Evolutionary conservation across 1,284 basidiomycete species (phyloP).

Genomic region (Austroboletus novae-zelandiae): DNA sequence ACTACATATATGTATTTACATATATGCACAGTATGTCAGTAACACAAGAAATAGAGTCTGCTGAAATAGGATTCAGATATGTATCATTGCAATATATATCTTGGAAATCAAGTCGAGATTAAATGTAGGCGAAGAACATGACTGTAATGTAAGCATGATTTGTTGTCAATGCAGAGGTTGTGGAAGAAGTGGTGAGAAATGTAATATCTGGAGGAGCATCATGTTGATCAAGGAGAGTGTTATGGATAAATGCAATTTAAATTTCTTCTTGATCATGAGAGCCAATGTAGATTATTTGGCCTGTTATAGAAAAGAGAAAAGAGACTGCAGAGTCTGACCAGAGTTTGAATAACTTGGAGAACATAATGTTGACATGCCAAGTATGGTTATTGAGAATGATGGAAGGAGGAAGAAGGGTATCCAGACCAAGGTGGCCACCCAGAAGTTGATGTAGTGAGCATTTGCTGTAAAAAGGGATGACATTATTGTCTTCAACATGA

Average conservation of each 20-base stretch:
- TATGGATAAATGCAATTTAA: slow-evolving; percentile 7
- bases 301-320: neutral
- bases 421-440: neutral
- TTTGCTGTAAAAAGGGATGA: neutral
- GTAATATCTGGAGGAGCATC: neutral
- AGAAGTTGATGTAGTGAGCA: neutral
- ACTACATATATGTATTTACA: neutral
- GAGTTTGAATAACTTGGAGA: neutral
- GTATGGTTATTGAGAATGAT: neutral
- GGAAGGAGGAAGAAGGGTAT: neutral
- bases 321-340: neutral
- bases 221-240: neutral
- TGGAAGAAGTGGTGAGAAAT: neutral
- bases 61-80: neutral
- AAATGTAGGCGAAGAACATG: slow-evolving; percentile 5
- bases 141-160: neutral
- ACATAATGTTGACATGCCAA: neutral
- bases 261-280: slow-evolving; percentile 3
- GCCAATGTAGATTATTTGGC: slow-evolving; percentile 5
- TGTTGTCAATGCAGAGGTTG: neutral
- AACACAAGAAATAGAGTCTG: neutral
- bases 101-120: neutral
- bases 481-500: neutral
- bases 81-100: neutral
- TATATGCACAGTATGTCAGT: slow-evolving; percentile 1